Percentiles rank a stretch among this genome's conserved stretches.
phyloP scores from a whole-genome alignment of 2,329 filamentous ascomycete genomes.

The Fusarium pininemorale region DNA sequence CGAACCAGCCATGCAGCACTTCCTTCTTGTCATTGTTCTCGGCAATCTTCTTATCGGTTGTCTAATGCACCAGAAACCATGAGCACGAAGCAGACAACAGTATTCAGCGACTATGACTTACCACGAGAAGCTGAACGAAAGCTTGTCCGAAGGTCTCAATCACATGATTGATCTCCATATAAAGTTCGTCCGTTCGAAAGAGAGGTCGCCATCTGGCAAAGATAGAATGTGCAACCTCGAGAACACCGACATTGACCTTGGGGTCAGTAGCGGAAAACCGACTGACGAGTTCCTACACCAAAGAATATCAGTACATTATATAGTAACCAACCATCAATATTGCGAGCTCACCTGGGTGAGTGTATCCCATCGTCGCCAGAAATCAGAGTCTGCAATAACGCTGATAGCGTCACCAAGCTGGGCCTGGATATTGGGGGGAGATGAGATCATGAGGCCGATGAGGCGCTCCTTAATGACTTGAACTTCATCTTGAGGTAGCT shows the following conservation, averaged over 20 bases:
- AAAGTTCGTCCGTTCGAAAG: slow-evolving; percentile 91
- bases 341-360: slow-evolving; percentile 74
- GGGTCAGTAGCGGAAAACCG: slow-evolving; percentile 84
- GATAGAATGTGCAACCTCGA: slow-evolving; percentile 98
- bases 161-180: slow-evolving; percentile 96
- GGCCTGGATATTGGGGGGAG: slow-evolving; percentile 85
- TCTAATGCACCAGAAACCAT: slow-evolving; percentile 50
- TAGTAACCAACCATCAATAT: too few relatives aligned
- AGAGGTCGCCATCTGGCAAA: slow-evolving; percentile 96
- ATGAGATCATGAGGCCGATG: slow-evolving; percentile 95
- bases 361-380: slow-evolving; percentile 97
- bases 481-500: slow-evolving; percentile 84
- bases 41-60: slow-evolving; percentile 76
- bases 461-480: slow-evolving; percentile 92
- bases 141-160: slow-evolving; percentile 83
- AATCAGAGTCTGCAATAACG: slow-evolving; percentile 97
- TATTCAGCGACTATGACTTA: slow-evolving; percentile 50
- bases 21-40: slow-evolving; percentile 79
- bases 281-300: slow-evolving; percentile 79
- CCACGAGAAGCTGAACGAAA: slow-evolving; percentile 82
- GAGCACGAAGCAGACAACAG: slow-evolving; percentile 3
- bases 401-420: slow-evolving; percentile 97
- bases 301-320: slow-evolving; percentile 5
- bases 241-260: slow-evolving; percentile 88
- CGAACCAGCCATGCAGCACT: slow-evolving; percentile 79